Conservation (phyloP, 164 flowering plant species). For the Kalanchoe fedtschenkoi region DNA sequence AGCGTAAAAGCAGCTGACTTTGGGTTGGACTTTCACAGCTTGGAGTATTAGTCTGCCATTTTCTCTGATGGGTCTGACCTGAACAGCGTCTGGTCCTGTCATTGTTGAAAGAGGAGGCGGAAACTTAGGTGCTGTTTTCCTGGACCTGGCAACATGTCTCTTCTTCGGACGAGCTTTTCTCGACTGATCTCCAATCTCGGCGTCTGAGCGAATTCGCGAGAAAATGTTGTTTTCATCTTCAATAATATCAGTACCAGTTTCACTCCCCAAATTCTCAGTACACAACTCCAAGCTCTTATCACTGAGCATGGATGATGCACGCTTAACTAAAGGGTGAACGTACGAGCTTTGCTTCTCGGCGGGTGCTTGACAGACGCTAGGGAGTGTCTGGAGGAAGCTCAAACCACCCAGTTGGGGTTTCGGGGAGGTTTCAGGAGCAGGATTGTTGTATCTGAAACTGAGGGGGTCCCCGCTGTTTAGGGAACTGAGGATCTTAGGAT, state of each 20-base stretch:
- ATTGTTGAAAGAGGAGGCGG: conserved; percentile 1
- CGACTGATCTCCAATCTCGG: too few relatives aligned
- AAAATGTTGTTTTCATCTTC: conserved; percentile 1
- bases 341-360: background rate
- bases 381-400: background rate
- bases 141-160: background rate
- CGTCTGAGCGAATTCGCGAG: background rate
- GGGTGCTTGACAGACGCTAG: background rate
- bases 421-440: background rate
- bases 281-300: conserved; percentile 4
- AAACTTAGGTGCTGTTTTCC: background rate
- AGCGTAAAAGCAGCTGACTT: background rate
- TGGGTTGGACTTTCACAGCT: conserved; percentile 3
- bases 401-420: background rate
- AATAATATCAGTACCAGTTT: conserved; percentile 5
- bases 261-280: conserved; percentile 3
- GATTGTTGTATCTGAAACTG: background rate
- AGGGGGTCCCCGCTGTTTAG: background rate
- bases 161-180: background rate
- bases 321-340: background rate
- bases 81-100: background rate
- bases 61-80: background rate
- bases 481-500: conserved; percentile 1
- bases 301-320: background rate
- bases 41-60: background rate